Evolutionary conservation across 257 asterid species (phyloP), one percentile per base, ranked within the genome.

Genomic region (Capsicum pubescens): DNA sequence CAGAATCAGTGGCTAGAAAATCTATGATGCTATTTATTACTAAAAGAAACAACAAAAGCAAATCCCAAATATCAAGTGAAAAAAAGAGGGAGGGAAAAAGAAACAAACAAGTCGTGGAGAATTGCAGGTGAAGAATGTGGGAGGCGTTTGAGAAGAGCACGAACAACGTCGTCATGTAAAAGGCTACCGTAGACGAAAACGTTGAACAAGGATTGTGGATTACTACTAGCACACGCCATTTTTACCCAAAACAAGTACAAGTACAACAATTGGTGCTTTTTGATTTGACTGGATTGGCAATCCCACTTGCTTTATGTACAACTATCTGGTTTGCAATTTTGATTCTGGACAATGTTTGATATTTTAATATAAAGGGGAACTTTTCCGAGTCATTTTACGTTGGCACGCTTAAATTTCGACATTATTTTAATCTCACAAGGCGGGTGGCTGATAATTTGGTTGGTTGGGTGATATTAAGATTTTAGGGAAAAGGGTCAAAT

Each of bases 101-200:
- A 26, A 26, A 26, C 32, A 26, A 26, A 39, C 94, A 77, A 82
- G 88, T 79, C 63, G 26, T 80, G 82, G 72, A 89, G 91, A 61
- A 44, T 36, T 17, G 92, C 93, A 0, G 89, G 87, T 52, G 89
- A 88, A 83, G 87, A 86, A 16, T 54, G 83, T 83, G 93, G 91
- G 36, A 90, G 74, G 54, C 93, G 94, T 56, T 88, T 89, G 89
- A 97, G 85, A 59, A 97, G 97, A 32, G 82, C 92, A 1, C 90
- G 90, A 66, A 93, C 98, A 90, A 97, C 97, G 86, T 97, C 98
- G 89, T 97, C 98, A 0, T 94, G 89, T 17, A 93, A 90, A 87
- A 96, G 98, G 90, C 98, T 97, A 84, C 99, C 99, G 82, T 97
- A 97, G 58, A 97, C 98, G 91, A 97, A 97, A 48, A 95, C 98